phyloP scores from a whole-genome alignment of 2,329 filamentous ascomycete species.

The Pezicula rhizophila region DNA sequence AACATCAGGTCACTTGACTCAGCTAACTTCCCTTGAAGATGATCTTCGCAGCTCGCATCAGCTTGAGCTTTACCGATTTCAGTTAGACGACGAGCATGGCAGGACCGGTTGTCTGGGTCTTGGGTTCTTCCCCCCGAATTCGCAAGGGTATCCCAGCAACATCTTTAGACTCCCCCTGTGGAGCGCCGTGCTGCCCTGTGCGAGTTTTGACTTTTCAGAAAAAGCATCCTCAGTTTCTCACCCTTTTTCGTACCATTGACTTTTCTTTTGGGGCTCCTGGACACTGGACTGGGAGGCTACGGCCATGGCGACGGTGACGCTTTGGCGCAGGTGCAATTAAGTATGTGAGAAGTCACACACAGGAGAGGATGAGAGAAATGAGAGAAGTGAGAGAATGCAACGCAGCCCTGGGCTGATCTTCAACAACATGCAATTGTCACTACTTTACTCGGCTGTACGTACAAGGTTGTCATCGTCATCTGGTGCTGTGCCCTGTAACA shows the following conservation, averaged over 20 bases:
- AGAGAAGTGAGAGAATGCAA: too few relatives aligned
- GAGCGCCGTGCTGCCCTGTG: neutral
- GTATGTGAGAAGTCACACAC: too few relatives aligned
- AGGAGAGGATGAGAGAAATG: too few relatives aligned
- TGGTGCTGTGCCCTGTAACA: too few relatives aligned
- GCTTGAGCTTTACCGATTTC: neutral
- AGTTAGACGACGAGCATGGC: neutral
- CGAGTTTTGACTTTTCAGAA: neutral
- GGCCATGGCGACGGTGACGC: neutral
- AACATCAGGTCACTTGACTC: neutral
- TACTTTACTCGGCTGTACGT: too few relatives aligned
- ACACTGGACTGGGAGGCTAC: neutral
- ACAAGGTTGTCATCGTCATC: too few relatives aligned
- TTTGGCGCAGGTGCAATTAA: neutral
- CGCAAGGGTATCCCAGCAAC: neutral
- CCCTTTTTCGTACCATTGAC: neutral
- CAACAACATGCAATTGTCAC: too few relatives aligned
- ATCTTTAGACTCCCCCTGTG: neutral
- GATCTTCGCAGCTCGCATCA: neutral
- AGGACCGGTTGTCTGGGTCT: neutral
- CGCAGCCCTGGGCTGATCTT: too few relatives aligned
- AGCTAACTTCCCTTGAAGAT: neutral
- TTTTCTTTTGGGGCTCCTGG: neutral
- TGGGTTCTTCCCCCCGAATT: neutral
- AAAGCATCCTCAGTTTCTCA: neutral